Evolutionary conservation across 176 grass and related monocot genomes (phyloP).

Genomic region (Ensete glaucum): DNA sequence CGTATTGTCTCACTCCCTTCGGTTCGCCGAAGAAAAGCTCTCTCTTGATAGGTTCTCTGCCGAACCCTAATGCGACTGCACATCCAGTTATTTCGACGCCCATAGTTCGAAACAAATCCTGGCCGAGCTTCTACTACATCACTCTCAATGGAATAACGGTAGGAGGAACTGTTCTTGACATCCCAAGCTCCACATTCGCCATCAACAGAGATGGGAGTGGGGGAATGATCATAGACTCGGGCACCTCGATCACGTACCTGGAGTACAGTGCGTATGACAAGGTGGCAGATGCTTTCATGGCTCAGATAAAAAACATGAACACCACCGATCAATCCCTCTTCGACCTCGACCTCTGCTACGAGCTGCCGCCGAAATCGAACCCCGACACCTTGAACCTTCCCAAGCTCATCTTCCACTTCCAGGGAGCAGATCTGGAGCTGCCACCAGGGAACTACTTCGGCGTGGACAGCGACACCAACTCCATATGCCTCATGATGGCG

Average conservation of each 20-base stretch:
- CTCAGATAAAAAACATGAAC: constrained; percentile 30
- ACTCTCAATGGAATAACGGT: constrained; percentile 46
- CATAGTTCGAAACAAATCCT: constrained; percentile 25
- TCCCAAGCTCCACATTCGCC: constrained; percentile 41
- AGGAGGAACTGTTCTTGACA: constrained; percentile 30
- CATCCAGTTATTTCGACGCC: constrained; percentile 28
- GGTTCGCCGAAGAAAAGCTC: constrained; percentile 24
- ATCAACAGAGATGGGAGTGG: constrained; percentile 26
- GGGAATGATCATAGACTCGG: constrained; percentile 60
- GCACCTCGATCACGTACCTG: constrained; percentile 39
- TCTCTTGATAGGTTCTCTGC: constrained; percentile 46
- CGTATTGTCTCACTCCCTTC: constrained; percentile 57
- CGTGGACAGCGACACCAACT: constrained; percentile 15
- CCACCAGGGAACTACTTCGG: constrained; percentile 44
- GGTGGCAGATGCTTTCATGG: constrained; percentile 28
- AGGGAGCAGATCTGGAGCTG: constrained; percentile 43
- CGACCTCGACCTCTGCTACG: constrained; percentile 42
- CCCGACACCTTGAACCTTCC: constrained; percentile 21
- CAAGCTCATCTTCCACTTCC: constrained; percentile 55
- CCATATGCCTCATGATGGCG: constrained; percentile 39
- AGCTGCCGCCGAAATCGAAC: constrained; percentile 5
- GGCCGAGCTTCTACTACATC: constrained; percentile 53
- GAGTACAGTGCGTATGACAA: constrained; percentile 21
- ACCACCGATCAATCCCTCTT: neutral
- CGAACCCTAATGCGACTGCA: constrained; percentile 17